Conservation (phyloP, 108 stramenopile species). For the Cyclotella sp. region DNA sequence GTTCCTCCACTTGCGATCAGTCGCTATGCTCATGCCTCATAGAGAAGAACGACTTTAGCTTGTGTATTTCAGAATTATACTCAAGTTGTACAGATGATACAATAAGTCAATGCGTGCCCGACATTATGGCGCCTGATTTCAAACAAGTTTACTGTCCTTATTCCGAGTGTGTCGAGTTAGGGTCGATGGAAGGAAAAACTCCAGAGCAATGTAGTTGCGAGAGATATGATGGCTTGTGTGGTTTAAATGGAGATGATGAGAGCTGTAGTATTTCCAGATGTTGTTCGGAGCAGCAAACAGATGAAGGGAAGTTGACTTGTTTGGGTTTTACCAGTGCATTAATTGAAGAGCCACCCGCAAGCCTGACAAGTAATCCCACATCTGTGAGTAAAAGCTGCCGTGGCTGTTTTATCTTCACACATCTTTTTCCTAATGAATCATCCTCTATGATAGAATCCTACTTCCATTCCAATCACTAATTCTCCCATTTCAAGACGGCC, state of each 20-base stretch:
- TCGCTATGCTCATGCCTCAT: slow-evolving; percentile 1
- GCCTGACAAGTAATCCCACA: background rate
- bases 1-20: slow-evolving; percentile 2
- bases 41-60: background rate
- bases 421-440: background rate
- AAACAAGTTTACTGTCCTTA: slow-evolving; percentile 11
- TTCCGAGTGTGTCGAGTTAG: background rate
- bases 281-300: slow-evolving; percentile 1
- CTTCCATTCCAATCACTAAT: background rate
- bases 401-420: background rate
- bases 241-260: background rate
- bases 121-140: background rate
- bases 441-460: too few species aligned
- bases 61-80: slow-evolving; percentile 15
- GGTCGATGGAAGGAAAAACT: too few species aligned
- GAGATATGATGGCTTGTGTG: background rate
- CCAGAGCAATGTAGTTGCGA: slow-evolving; percentile 4
- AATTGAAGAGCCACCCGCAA: background rate
- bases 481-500: background rate
- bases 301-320: background rate
- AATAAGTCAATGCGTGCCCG: slow-evolving; percentile 7
- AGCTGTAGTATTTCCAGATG: slow-evolving; percentile 6
- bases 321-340: background rate
- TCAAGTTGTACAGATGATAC: background rate
- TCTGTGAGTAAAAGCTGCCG: background rate